phyloP scores from a whole-genome alignment of 1,284 basidiomycete species.

The Puccinia polysora region DNA sequence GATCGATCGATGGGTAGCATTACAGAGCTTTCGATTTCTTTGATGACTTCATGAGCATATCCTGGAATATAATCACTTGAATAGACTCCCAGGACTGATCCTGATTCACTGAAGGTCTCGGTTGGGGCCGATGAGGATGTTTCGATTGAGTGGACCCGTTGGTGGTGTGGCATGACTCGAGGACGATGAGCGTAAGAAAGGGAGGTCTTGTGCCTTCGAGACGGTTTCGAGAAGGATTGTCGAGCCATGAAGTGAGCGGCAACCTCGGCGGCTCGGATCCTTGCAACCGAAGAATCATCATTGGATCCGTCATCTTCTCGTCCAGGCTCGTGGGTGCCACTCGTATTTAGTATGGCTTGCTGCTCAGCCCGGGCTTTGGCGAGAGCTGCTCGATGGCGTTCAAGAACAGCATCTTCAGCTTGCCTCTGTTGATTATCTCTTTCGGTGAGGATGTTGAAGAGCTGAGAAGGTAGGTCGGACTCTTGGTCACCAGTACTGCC shows the following conservation, averaged over 20 bases:
- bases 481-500: too few relatives aligned
- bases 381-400: neutral
- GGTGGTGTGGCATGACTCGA: neutral
- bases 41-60: neutral
- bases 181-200: conserved; percentile 13
- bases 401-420: conserved; percentile 6
- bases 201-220: conserved; percentile 22
- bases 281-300: conserved; percentile 1
- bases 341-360: neutral
- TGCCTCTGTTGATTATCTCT: conserved; percentile 2
- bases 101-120: conserved; percentile 8
- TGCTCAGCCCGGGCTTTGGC: conserved; percentile 10
- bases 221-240: neutral
- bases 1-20: conserved; percentile 20
- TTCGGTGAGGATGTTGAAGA: neutral
- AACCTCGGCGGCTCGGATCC: conserved; percentile 14
- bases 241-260: conserved; percentile 32
- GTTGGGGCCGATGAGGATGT: neutral
- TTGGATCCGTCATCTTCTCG: neutral
- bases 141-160: conserved; percentile 25
- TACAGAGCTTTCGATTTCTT: conserved; percentile 35
- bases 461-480: neutral
- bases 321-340: neutral
- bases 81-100: neutral
- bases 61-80: conserved; percentile 1